Evolutionary conservation across 1,139 yeast genomes (phyloP).

Genomic region (Saccharomycopsis hybrid): DNA sequence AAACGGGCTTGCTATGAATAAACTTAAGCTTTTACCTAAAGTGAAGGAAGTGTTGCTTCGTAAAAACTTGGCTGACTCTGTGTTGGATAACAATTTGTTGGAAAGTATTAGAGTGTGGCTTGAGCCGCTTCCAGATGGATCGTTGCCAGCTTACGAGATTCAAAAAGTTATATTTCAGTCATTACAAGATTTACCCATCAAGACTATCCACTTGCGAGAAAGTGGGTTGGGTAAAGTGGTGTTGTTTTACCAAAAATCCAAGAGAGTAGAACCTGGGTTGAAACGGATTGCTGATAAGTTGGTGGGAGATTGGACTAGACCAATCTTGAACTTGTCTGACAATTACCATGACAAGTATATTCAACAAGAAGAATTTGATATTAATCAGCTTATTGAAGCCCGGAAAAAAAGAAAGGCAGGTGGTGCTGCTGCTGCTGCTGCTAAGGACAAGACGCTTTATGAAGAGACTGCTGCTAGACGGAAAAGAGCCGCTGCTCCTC

Average conservation of each 20-base stretch:
- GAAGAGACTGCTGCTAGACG: conserved; percentile 91
- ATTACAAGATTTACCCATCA: conserved; percentile 74
- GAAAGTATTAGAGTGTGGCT: conserved; percentile 96
- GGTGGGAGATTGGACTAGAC: conserved; percentile 97
- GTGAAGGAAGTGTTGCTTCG: conserved; percentile 73
- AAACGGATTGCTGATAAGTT: conserved; percentile 85
- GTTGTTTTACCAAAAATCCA: conserved; percentile 87
- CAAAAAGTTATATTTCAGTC: conserved; percentile 82
- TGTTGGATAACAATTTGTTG: conserved; percentile 85
- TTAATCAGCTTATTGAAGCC: conserved; percentile 31
- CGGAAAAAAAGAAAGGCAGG: conserved; percentile 23
- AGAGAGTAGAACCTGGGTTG: conserved; percentile 79
- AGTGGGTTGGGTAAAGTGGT: conserved; percentile 92
- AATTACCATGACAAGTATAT: conserved; percentile 86
- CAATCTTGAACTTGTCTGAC: conserved; percentile 92
- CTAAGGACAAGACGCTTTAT: conserved; percentile 52
- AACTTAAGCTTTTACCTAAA: conserved; percentile 71
- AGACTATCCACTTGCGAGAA: conserved; percentile 91
- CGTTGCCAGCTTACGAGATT: conserved; percentile 93
- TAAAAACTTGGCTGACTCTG: conserved; percentile 84
- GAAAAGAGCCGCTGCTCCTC: conserved; percentile 92
- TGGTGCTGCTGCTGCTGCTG: conserved; percentile 23
- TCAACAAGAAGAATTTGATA: conserved; percentile 64
- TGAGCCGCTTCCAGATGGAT: conserved; percentile 97
- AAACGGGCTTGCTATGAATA: conserved; percentile 69